These are phyloP conservation scores for Macrophomina tecta DNA, from an alignment of 2,329 filamentous ascomycete genomes.

Conservation along the genomic window DNA sequence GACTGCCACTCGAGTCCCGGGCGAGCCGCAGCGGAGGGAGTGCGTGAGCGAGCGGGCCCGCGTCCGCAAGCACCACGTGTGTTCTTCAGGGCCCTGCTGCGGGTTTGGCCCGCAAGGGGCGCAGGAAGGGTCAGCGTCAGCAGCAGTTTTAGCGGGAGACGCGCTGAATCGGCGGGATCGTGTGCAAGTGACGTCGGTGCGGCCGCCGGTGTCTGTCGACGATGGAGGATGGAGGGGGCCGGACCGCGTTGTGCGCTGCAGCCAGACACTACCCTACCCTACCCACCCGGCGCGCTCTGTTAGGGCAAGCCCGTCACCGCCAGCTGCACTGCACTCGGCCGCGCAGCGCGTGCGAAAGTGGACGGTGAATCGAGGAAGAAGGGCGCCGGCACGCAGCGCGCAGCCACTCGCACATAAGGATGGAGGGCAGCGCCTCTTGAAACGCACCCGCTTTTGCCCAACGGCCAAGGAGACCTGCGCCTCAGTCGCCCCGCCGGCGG, in stretches of 20 bases:
- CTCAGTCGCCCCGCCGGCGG: conserved; percentile 22
- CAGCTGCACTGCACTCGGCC: background rate
- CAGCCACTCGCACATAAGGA: conserved; percentile 14
- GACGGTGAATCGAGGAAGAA: background rate
- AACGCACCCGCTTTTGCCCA: conserved; percentile 9
- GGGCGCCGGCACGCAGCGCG: background rate
- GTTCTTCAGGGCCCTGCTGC: background rate
- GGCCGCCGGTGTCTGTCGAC: background rate
- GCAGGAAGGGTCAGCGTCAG: conserved; percentile 7
- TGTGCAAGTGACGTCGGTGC: conserved; percentile 15
- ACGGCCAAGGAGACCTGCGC: conserved; percentile 20
- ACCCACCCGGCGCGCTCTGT: background rate
- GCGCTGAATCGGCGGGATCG: conserved; percentile 9
- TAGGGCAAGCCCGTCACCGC: conserved; percentile 16
- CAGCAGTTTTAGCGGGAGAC: background rate
- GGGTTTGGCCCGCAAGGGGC: conserved; percentile 11
- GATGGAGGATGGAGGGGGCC: background rate
- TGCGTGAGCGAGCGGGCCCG: too few species aligned
- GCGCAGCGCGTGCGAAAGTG: background rate
- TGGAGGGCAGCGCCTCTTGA: conserved; percentile 8
- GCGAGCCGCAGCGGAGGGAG: background rate
- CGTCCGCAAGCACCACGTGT: background rate
- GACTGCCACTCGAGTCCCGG: background rate
- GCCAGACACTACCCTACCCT: background rate
- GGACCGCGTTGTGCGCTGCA: conserved; percentile 16